Base-by-base conservation (phyloP, 805 yeast species). In the Candida quercuum region DNA sequence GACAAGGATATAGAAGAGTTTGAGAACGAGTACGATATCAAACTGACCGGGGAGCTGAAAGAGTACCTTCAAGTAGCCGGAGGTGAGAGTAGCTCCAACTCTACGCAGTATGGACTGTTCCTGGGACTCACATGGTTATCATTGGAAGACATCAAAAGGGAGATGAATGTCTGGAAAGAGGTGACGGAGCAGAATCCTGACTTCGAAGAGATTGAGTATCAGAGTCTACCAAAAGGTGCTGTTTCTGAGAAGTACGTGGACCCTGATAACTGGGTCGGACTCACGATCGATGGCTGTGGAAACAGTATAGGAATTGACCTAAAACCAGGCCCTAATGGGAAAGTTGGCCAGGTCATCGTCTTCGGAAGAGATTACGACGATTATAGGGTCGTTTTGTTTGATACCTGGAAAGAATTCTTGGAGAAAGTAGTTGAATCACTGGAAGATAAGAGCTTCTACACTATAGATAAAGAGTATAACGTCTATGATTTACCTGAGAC, bases 301-400 rank as follows among this genome's bases (percentile, higher is more conserved):
- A 45, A 45, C 16, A 42, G 46, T 25, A 42, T 45, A 18, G 48
- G 48, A 3, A 17, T 45, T 14, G 48, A 45, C 22, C 31, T 45
- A 8, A 33, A 37, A 13, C 48, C 48, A 2, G 48, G 48, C 16
- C 46, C 42, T 16, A 39, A 37, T 13, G 48, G 48, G 6, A 35
- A 34, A 6, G 9, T n/a, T n/a, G 48, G 48, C 7, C 48, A 45
- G 20, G 48, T 45, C 9, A 37, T 42, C 3, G 33, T 36, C 3
- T 45, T 43, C 39, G 48, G 48, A 3, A 42, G 42, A 22, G 48
- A 45, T 16, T 37, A 37, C 26, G 26, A 32, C 17, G 45, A 46
- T 14, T 28, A 41, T 5, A 39, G 37, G 20, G 22, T 35, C 15
- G 46, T 40, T 6, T 20, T 36, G 14, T 33, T 32, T n/a, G 32